Evolutionary conservation across 2,329 filamentous ascomycete species (phyloP).

Genomic region (Byssochlamys sp.): DNA sequence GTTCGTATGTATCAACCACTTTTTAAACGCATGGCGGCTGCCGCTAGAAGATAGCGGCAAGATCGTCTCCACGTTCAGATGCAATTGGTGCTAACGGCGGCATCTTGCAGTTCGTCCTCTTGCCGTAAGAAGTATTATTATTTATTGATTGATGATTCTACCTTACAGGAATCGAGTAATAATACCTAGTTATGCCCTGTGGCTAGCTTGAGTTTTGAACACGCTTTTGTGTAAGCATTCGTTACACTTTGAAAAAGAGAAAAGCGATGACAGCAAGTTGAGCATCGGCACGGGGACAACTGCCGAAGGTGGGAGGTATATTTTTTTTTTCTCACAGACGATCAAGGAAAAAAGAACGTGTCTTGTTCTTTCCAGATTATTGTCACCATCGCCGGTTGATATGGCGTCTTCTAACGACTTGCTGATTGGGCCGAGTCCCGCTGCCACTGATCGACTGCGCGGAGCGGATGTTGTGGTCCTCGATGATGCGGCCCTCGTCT

Average conservation of each 20-base stretch:
- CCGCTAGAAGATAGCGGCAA: not conserved
- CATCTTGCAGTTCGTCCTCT: not conserved
- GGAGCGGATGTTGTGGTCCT: constrained; percentile 2
- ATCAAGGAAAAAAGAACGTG: not conserved
- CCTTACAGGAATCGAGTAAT: too few relatives aligned
- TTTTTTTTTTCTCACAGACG: not conserved
- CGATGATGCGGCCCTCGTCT: not conserved
- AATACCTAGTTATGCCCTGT: too few relatives aligned
- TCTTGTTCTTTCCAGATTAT: constrained; percentile 3
- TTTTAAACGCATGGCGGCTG: not conserved
- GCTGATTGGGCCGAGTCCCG: constrained; percentile 15
- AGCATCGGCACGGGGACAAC: not conserved
- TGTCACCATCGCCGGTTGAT: constrained; percentile 23
- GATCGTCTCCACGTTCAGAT: not conserved
- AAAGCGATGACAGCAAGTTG: too few relatives aligned
- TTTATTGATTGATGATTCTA: too few relatives aligned
- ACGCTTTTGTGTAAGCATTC: too few relatives aligned
- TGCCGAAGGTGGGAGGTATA: not conserved
- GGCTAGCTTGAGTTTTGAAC: too few relatives aligned
- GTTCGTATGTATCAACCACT: too few relatives aligned
- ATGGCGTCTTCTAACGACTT: constrained; percentile 22
- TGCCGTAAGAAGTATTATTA: not conserved
- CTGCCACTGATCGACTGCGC: constrained; percentile 3
- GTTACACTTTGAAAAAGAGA: too few relatives aligned
- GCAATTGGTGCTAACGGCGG: not conserved